These are phyloP conservation scores for Triticum urartu DNA, from an alignment of 176 grass and related monocot genomes.

Conservation along the genomic window DNA sequence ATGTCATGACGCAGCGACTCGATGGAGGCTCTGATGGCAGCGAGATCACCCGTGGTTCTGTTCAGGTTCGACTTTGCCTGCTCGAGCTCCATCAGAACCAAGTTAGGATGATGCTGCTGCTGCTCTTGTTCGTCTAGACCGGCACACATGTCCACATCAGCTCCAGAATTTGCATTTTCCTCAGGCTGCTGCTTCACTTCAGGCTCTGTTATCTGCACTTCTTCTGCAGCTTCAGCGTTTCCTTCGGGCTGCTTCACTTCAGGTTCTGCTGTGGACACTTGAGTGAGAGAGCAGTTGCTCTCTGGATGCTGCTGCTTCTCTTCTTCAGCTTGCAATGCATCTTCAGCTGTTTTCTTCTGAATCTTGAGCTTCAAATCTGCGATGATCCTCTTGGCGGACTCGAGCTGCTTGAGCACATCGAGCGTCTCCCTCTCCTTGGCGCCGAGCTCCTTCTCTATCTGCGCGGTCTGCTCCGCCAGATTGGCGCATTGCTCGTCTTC, in stretches of 20 bases:
- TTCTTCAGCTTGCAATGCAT: not conserved
- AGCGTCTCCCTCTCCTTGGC: conserved; percentile 75
- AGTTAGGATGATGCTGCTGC: not conserved
- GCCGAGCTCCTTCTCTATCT: conserved; percentile 69
- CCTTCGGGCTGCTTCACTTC: not conserved
- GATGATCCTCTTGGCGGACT: conserved; percentile 63
- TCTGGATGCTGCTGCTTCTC: not conserved
- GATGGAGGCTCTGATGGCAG: conserved; percentile 44
- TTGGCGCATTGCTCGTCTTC: conserved; percentile 12
- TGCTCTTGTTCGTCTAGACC: not conserved
- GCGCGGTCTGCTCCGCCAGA: conserved; percentile 47
- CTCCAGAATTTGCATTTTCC: not conserved
- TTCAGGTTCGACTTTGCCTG: conserved; percentile 61
- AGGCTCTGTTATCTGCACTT: not conserved
- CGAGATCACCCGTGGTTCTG: conserved; percentile 59
- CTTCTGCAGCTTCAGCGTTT: not conserved
- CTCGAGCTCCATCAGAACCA: conserved; percentile 59
- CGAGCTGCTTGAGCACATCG: conserved; percentile 56
- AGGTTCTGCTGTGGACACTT: not conserved
- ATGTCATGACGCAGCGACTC: conserved; percentile 49
- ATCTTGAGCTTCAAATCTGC: conserved; percentile 64
- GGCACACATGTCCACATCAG: not conserved
- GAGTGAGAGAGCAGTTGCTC: not conserved
- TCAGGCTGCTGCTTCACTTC: not conserved
- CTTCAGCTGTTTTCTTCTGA: conserved; percentile 27